Evolutionary conservation across 495 filamentous ascomycete genomes (phyloP).

Genomic region (Tuber borchii): DNA sequence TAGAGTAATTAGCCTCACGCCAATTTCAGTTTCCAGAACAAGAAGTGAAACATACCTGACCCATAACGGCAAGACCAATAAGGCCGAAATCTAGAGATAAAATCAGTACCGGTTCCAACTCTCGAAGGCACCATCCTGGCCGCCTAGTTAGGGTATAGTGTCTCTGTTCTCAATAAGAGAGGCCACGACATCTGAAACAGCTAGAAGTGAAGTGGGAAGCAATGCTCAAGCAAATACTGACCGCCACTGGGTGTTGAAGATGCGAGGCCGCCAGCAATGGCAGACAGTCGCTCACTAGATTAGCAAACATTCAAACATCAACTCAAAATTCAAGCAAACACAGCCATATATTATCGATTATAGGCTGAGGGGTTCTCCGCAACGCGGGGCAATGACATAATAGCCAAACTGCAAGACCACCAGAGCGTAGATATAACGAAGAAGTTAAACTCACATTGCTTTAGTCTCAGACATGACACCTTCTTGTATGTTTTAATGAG

Average conservation of each 20-base stretch:
- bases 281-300: slow-evolving; percentile 77
- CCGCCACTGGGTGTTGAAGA: slow-evolving; percentile 53
- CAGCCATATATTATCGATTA: not conserved
- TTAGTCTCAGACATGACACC: slow-evolving; percentile 47
- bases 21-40: slow-evolving; percentile 1
- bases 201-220: slow-evolving; percentile 8
- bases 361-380: not conserved
- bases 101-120: slow-evolving; percentile 46
- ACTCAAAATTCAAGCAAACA: slow-evolving; percentile 19
- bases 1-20: not conserved
- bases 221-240: slow-evolving; percentile 25
- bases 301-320: slow-evolving; percentile 54
- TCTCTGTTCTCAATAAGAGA: not conserved
- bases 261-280: slow-evolving; percentile 57
- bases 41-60: slow-evolving; percentile 48
- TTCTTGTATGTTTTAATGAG: slow-evolving; percentile 7
- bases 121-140: slow-evolving; percentile 8
- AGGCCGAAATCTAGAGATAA: slow-evolving; percentile 82
- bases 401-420: not conserved
- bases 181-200: slow-evolving; percentile 2
- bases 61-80: slow-evolving; percentile 99
- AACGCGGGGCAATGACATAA: slow-evolving; percentile 1
- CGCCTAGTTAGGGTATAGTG: not conserved
- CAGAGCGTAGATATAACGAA: not conserved
- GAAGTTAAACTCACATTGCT: slow-evolving; percentile 53